Conservation (phyloP, 768 basidiomycete species). For the Phaffia tasmanica region DNA sequence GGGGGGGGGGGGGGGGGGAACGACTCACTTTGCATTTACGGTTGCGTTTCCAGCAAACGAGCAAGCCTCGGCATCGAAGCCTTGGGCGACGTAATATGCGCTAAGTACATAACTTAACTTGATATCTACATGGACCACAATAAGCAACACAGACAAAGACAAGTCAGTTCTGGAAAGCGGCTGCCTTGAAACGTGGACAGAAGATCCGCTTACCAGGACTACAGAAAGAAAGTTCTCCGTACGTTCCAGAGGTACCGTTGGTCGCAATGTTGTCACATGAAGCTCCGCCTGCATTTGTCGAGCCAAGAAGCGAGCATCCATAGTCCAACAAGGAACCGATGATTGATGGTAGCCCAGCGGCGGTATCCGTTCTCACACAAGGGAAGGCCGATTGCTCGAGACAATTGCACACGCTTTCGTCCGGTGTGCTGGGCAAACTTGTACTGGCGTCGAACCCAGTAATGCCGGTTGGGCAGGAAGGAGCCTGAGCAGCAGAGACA, state of each 20-base stretch:
- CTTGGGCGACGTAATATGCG: conserved; percentile 57
- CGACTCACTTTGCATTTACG: conserved; percentile 43
- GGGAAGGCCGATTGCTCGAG: conserved; percentile 51
- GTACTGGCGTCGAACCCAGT: conserved; percentile 54
- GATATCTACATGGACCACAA: conserved; percentile 44
- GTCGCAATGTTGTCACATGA: conserved; percentile 58
- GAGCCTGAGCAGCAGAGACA: conserved; percentile 43
- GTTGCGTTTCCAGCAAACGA: conserved; percentile 76
- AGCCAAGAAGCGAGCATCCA: conserved; percentile 58
- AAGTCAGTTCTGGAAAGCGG: background rate
- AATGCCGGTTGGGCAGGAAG: conserved; percentile 54
- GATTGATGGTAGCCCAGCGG: conserved; percentile 39
- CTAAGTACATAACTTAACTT: conserved; percentile 76
- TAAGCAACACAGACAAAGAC: background rate
- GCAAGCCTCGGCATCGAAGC: conserved; percentile 54
- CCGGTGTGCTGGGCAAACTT: conserved; percentile 71
- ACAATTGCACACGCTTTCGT: conserved; percentile 67
- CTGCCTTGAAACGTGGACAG: background rate
- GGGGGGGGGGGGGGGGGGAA: too few species aligned
- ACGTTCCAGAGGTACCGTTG: conserved; percentile 61
- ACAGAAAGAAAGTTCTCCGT: conserved; percentile 65
- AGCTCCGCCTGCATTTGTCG: conserved; percentile 42
- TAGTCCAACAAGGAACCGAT: conserved; percentile 39
- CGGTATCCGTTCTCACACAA: conserved; percentile 55
- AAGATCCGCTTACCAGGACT: conserved; percentile 43